Base-by-base conservation (phyloP, 257 asterid genomes). In the Craterostigma plantagineum region DNA sequence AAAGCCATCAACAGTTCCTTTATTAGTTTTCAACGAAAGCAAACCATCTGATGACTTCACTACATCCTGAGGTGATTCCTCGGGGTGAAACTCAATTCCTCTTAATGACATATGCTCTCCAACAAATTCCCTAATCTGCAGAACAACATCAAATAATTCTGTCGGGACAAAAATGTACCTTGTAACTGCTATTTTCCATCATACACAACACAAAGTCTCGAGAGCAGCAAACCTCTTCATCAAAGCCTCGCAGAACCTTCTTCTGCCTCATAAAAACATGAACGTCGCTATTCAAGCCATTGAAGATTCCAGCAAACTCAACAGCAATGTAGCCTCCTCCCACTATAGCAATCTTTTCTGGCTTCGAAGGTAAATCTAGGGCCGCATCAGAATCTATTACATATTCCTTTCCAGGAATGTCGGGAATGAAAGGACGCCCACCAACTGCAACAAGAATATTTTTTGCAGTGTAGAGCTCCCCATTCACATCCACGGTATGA, bases 301-400 rank as follows among this genome's bases (percentile, higher is more conserved):
- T 90, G 68, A 90, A 90, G 60, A 90, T 90, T 52, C 98, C 95
- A 57, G 95, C 98, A 72, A 87, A 87, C 77, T 87, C 98, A 49
- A 82, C 86, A 35, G 98, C 98, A 62, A 87, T 87, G 56, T 87
- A 87, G 46, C 98, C 95, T 36, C 98, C 98, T 11, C 98, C 98
- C 54, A 87, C 72, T 49, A 87, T 87, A 38, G 98, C 98, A 56
- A 87, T 74, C 62, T 79, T 87, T 36, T 34, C 59, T 48, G 98
- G 98, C 45, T 63, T 77, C 38, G 84, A 71, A 16, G 92, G 93
- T 50, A 87, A 74, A 63, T 87, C 98, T 23, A 87, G 86, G 63
- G 98, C 98, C 33, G 86, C 91, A 62, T 87, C 98, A 38, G 98
- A 87, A 67, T 87, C 95, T 47, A 87, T 79, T 10, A 73, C 95